Conservation (phyloP, 176 grass and related monocot genomes). For the Oryza glumipatula region DNA sequence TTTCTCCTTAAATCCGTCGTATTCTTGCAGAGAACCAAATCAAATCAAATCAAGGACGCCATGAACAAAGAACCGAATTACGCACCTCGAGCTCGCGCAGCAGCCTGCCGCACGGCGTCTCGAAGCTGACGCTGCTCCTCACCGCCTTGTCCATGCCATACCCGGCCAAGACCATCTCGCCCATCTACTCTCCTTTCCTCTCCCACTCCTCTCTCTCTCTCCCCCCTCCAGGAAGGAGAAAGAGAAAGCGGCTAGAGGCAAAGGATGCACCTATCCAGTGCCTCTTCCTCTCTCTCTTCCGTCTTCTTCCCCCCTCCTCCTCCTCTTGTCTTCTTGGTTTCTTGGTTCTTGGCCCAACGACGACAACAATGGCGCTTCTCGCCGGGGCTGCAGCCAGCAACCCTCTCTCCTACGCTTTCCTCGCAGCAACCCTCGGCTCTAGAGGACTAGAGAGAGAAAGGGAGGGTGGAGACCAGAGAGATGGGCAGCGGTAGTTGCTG, state of each 20-base stretch:
- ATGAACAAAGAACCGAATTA: conserved; percentile 17
- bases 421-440: conserved; percentile 34
- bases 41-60: conserved; percentile 27
- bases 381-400: not conserved
- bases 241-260: conserved; percentile 39
- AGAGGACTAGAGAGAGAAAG: conserved; percentile 20
- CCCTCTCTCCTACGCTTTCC: not conserved
- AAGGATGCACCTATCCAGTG: conserved; percentile 6
- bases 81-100: conserved; percentile 88
- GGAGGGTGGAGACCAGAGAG: conserved; percentile 18
- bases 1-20: conserved; percentile 3
- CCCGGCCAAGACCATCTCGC: conserved; percentile 60
- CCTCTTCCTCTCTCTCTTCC: not conserved
- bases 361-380: conserved; percentile 33
- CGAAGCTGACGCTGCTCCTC: conserved; percentile 66
- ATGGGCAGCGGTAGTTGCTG: conserved; percentile 39
- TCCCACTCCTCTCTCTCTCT: conserved; percentile 13
- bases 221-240: conserved; percentile 34
- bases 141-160: conserved; percentile 44
- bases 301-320: not conserved
- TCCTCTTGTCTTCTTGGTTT: conserved; percentile 16
- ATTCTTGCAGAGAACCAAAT: not conserved
- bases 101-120: conserved; percentile 75
- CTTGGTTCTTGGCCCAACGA: conserved; percentile 27
- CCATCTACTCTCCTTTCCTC: conserved; percentile 44